Conservation (phyloP, 352 stramenopile genomes). For the Phytopythium delawarense region DNA sequence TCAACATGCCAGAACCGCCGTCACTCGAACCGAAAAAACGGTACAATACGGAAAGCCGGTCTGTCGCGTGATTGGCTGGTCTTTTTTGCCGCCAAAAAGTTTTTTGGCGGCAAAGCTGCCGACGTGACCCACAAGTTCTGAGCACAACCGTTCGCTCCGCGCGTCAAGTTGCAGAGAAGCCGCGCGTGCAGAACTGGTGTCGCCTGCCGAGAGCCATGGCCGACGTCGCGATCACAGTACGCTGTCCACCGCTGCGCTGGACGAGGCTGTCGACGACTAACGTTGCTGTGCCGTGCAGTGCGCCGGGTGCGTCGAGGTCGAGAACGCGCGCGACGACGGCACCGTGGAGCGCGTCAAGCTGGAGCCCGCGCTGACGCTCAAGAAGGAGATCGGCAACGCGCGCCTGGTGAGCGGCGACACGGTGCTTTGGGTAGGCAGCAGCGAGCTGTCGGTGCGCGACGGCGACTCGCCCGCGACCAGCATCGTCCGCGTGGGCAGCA, state of each 20-base stretch:
- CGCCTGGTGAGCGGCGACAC: conserved; percentile 66
- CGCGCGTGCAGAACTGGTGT: neutral
- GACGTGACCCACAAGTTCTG: conserved; percentile 6
- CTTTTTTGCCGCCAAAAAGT: conserved; percentile 36
- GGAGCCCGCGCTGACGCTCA: conserved; percentile 42
- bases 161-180: neutral
- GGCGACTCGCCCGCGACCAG: conserved; percentile 25
- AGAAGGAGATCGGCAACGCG: conserved; percentile 80
- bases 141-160: neutral
- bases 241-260: no score
- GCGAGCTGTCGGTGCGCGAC: conserved; percentile 45
- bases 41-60: neutral
- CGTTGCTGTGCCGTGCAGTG: conserved; percentile 29
- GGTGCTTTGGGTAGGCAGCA: conserved; percentile 64
- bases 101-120: neutral
- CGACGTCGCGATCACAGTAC: conserved; percentile 21
- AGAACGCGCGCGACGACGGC: conserved; percentile 45
- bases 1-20: neutral
- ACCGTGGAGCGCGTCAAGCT: conserved; percentile 30
- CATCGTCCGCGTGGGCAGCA: conserved; percentile 50
- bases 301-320: conserved; percentile 44
- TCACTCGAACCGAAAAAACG: neutral
- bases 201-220: conserved; percentile 11
- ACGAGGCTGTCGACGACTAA: no score
- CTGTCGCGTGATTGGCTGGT: neutral